These are phyloP conservation scores for Nidularia pulvinata DNA, from an alignment of 768 basidiomycete species.

Conservation along the genomic window DNA sequence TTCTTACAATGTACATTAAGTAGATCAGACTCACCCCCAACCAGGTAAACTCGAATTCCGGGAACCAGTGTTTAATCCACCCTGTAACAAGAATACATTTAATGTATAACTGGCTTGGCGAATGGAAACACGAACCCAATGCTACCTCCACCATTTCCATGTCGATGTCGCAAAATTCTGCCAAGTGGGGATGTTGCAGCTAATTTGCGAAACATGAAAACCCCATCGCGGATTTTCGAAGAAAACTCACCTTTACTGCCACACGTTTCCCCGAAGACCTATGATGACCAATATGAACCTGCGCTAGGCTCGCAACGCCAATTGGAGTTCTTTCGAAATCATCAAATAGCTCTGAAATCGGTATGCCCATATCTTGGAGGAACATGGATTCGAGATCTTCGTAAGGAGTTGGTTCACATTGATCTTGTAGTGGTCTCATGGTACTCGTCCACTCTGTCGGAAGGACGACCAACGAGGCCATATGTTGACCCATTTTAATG, in stretches of 20 bases:
- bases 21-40: slow-evolving; percentile 51
- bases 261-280: slow-evolving; percentile 71
- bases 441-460: slow-evolving; percentile 52
- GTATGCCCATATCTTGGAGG: slow-evolving; percentile 71
- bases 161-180: slow-evolving; percentile 91
- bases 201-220: slow-evolving; percentile 17
- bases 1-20: slow-evolving; percentile 10
- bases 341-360: slow-evolving; percentile 76
- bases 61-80: slow-evolving; percentile 92
- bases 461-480: slow-evolving; percentile 61
- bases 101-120: too few relatives aligned
- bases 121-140: slow-evolving; percentile 18
- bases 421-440: slow-evolving; percentile 77
- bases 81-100: slow-evolving; percentile 28
- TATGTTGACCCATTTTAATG: slow-evolving; percentile 90
- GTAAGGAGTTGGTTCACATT: slow-evolving; percentile 88
- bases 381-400: slow-evolving; percentile 79
- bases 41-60: slow-evolving; percentile 96
- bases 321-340: slow-evolving; percentile 88
- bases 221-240: neutral
- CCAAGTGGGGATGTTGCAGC: slow-evolving; percentile 92
- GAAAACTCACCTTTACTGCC: slow-evolving; percentile 74
- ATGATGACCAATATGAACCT: slow-evolving; percentile 87
- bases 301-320: slow-evolving; percentile 94
- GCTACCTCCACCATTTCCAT: slow-evolving; percentile 83